Evolutionary conservation across 805 yeast genomes (phyloP), one percentile per base, ranked within the genome.

Genomic region (Metschnikowia cubensis): DNA sequence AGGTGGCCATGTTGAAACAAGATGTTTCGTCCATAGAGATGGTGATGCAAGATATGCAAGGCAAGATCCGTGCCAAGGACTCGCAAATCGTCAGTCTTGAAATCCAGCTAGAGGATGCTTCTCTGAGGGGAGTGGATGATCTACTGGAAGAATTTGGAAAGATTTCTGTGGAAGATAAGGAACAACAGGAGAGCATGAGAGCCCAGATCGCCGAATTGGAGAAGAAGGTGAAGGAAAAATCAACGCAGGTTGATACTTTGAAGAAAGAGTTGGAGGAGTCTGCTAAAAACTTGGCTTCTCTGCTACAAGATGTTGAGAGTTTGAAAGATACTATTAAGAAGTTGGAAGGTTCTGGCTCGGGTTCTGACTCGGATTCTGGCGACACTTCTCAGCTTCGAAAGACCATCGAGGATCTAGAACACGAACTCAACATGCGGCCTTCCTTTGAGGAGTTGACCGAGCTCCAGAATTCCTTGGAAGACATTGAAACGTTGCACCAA

Each of bases 381-480:
- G 44, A 41, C n/a, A 17, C 22, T 4, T 21, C 15, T 14, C 6
- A n/a, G 13, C 37, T 50, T 47, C 47, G 14, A 37, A 47, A 36
- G 29, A 42, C 39, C 21, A 59, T 71, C 6, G 66, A 63, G 17
- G 65, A 61, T 6, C 56, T 73, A 40, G 57, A 60, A 39, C 61
- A 62, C 39, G 68, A 72, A 52, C 60, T 73, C 4, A 67, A 65
- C 10, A 55, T 62, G 45, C 60, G 80, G 47, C 81, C 81, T 1
- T 63, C 76, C 0, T 59, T 67, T 35, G 71, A 69, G 11, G 78
- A 76, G 55, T 53, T 75, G 18, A 64, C 70, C 6, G 79, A 76
- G 46, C 63, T 77, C 5, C 77, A 76, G 53, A 64, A 61, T n/a
- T 59, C 72, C 6, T 55, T 73, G 47, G 75, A 76, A 38, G 77